Conservation (phyloP, 2,329 filamentous ascomycete species). For the Leptographium galeiforme region DNA sequence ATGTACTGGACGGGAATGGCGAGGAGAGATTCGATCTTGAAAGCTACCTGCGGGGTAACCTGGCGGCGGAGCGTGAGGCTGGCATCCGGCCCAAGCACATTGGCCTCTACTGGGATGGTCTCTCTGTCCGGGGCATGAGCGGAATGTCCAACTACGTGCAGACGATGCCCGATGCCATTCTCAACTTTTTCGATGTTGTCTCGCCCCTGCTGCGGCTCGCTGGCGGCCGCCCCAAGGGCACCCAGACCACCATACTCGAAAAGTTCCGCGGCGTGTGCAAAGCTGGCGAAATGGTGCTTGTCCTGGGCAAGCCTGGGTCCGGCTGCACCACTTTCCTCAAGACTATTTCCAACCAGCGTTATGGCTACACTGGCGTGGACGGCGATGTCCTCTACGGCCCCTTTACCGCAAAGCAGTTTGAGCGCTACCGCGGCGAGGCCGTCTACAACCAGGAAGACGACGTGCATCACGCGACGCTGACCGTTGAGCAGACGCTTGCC, state of each 20-base stretch:
- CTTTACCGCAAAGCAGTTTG: constrained; percentile 58
- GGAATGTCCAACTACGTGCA: constrained; percentile 58
- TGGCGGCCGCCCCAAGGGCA: constrained; percentile 52
- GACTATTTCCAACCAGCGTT: constrained; percentile 51
- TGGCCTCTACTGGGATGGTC: constrained; percentile 63
- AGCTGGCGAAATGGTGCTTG: constrained; percentile 80
- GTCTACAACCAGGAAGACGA: constrained; percentile 84
- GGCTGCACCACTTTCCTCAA: constrained; percentile 60
- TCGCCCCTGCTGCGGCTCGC: constrained; percentile 50
- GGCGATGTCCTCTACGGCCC: constrained; percentile 70
- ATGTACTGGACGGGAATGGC: constrained; percentile 18
- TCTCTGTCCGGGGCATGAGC: constrained; percentile 64
- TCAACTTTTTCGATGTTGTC: constrained; percentile 64
- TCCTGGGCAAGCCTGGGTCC: constrained; percentile 63
- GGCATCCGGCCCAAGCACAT: constrained; percentile 73
- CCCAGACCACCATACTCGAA: constrained; percentile 60
- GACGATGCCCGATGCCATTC: constrained; percentile 66
- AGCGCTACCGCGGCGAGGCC: constrained; percentile 65
- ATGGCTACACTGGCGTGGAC: constrained; percentile 37
- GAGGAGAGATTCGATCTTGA: constrained; percentile 57
- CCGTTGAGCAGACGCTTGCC: constrained; percentile 73
- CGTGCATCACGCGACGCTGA: constrained; percentile 71
- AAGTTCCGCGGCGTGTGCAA: constrained; percentile 57
- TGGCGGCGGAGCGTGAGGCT: constrained; percentile 57
- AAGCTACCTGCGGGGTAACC: constrained; percentile 54